phyloP scores from a whole-genome alignment of 768 basidiomycete species.

The Melanogaster broomeanus region DNA sequence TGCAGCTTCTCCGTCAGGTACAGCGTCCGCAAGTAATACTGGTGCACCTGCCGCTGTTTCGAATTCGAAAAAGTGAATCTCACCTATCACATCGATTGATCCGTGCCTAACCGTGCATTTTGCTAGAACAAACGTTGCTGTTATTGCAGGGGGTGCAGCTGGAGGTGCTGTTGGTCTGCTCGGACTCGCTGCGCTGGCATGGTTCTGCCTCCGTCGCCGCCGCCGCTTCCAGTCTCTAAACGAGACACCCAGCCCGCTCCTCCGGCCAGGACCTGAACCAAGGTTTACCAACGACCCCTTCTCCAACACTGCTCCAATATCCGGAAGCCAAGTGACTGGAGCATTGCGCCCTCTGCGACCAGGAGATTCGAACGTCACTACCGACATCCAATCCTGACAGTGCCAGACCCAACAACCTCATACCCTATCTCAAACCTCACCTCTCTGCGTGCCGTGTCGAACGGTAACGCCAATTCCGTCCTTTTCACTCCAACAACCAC shows the following conservation, averaged over 20 bases:
- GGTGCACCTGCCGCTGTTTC: not conserved
- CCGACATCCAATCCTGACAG: not conserved
- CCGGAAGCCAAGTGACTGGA: too few species aligned
- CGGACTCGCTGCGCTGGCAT: slow-evolving; percentile 10
- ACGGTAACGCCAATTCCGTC: not conserved
- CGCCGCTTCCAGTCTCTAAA: not conserved
- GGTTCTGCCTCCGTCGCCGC: slow-evolving; percentile 14
- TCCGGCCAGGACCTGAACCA: slow-evolving; percentile 2
- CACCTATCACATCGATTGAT: not conserved
- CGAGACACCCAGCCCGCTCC: slow-evolving; percentile 11
- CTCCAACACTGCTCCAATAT: not conserved
- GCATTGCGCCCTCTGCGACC: slow-evolving; percentile 3
- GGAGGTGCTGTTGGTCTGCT: slow-evolving; percentile 20
- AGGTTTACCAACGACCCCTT: slow-evolving; percentile 11
- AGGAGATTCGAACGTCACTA: too few species aligned
- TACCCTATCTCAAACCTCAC: not conserved
- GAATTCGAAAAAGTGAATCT: slow-evolving; percentile 13
- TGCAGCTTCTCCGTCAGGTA: slow-evolving; percentile 12
- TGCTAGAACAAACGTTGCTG: slow-evolving; percentile 14
- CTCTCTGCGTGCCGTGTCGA: not conserved
- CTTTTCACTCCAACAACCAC: not conserved
- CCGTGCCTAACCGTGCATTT: not conserved
- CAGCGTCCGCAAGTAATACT: slow-evolving; percentile 8
- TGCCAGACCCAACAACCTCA: too few species aligned
- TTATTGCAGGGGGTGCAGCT: slow-evolving; percentile 14